Conservation (phyloP, 106 monocot genomes). For the Alisma plantagoaquatica region DNA sequence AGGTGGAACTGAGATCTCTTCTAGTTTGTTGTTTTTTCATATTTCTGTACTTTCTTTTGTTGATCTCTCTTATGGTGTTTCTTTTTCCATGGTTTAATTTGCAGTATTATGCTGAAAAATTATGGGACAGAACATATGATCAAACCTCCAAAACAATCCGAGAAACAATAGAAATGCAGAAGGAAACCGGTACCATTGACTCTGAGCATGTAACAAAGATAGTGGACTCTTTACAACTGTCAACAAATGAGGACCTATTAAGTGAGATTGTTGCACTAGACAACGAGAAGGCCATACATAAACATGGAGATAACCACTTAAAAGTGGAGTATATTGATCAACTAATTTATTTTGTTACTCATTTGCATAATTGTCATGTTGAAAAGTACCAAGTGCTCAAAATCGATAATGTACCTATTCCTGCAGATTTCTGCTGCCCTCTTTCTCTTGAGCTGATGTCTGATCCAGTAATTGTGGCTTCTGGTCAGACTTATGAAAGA, state of each 20-base stretch:
- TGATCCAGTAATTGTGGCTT: slow-evolving; percentile 92
- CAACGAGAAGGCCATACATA: slow-evolving; percentile 44
- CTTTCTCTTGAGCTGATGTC: slow-evolving; percentile 90
- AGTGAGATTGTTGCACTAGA: slow-evolving; percentile 80
- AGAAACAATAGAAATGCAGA: slow-evolving; percentile 36
- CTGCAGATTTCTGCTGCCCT: slow-evolving; percentile 86
- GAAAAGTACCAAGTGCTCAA: slow-evolving; percentile 55
- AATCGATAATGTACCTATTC: slow-evolving; percentile 62
- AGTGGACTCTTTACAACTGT: slow-evolving; percentile 39
- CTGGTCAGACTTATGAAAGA: slow-evolving; percentile 90
- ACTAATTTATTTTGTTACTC: slow-evolving; percentile 30
- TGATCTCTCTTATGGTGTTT: neutral
- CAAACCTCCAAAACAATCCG: slow-evolving; percentile 32
- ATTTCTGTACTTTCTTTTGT: neutral
- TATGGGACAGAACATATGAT: slow-evolving; percentile 31
- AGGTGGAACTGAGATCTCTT: no score
- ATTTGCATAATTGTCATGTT: slow-evolving; percentile 73
- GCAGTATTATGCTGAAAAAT: slow-evolving; percentile 28
- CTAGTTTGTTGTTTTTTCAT: no score
- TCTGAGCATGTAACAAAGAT: slow-evolving; percentile 38
- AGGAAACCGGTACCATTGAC: slow-evolving; percentile 16
- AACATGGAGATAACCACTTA: slow-evolving; percentile 25
- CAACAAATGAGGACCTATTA: slow-evolving; percentile 65
- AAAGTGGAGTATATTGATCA: slow-evolving; percentile 51
- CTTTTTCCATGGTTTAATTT: slow-evolving; percentile 6